Evolutionary conservation across 2,329 filamentous ascomycete genomes (phyloP).

Genomic region (Claviceps sp.): DNA sequence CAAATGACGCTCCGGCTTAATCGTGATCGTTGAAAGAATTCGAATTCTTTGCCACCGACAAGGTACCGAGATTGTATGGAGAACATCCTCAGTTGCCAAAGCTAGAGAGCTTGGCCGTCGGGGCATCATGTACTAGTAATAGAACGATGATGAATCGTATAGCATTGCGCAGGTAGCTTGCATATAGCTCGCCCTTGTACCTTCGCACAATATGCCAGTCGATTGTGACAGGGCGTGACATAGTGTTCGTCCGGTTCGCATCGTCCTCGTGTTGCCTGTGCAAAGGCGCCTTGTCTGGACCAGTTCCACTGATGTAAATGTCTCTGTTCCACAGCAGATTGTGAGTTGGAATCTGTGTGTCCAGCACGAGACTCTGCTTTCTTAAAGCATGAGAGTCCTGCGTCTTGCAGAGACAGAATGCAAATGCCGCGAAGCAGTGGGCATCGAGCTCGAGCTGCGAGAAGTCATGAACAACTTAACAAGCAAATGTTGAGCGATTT

Average conservation of each 20-base stretch:
- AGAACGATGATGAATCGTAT: slow-evolving; percentile 7
- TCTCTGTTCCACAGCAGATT: not conserved
- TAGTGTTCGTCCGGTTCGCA: not conserved
- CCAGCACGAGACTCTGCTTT: not conserved
- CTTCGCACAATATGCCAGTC: too few species aligned
- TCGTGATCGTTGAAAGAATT: slow-evolving; percentile 53
- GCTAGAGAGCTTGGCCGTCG: slow-evolving; percentile 38
- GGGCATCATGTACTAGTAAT: slow-evolving; percentile 24
- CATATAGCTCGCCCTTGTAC: too few species aligned
- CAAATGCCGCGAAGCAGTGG: not conserved
- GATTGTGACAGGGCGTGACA: not conserved
- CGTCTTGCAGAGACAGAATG: not conserved
- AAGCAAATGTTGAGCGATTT: not conserved
- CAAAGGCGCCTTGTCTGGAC: not conserved
- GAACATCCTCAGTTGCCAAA: slow-evolving; percentile 49
- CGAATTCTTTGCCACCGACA: slow-evolving; percentile 69
- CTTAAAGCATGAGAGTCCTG: not conserved
- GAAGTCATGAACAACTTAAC: not conserved
- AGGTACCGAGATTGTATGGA: slow-evolving; percentile 70
- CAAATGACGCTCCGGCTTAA: slow-evolving; percentile 98
- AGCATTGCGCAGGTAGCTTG: not conserved
- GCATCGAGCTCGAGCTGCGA: not conserved
- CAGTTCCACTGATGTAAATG: not conserved
- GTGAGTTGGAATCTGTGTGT: not conserved
- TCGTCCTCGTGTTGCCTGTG: not conserved